Conservation (phyloP, 225 moss, liverwort and hornwort genomes). For the Lunularia cruciata region DNA sequence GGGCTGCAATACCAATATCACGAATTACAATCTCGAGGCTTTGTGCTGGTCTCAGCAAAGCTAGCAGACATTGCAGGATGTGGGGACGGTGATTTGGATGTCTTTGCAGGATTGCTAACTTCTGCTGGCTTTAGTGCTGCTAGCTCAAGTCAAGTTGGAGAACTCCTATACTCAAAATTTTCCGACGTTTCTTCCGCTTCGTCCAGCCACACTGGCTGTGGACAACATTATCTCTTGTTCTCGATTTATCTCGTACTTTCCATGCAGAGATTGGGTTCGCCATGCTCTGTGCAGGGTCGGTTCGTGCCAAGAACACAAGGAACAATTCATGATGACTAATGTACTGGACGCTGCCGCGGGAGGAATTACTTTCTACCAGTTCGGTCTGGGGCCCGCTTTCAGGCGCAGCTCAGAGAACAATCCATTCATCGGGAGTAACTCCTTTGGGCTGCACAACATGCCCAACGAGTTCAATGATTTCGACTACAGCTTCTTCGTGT, state of each 20-base stretch:
- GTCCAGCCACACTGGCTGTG: too few relatives aligned
- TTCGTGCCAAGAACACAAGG: constrained; percentile 87
- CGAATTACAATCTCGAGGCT: too few relatives aligned
- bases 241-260: constrained; percentile 72
- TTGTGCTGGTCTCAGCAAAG: too few relatives aligned
- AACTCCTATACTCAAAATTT: too few relatives aligned
- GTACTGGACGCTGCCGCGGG: constrained; percentile 78
- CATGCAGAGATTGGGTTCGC: constrained; percentile 95
- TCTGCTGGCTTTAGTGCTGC: too few relatives aligned
- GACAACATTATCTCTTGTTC: too few relatives aligned
- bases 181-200: too few relatives aligned
- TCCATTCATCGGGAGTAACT: constrained; percentile 66
- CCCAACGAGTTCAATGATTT: constrained; percentile 17
- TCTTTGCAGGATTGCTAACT: too few relatives aligned
- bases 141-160: too few relatives aligned
- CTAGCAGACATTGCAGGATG: too few relatives aligned
- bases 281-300: constrained; percentile 90
- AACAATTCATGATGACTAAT: constrained; percentile 90
- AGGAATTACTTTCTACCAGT: constrained; percentile 72
- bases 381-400: constrained; percentile 79
- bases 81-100: too few relatives aligned
- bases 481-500: constrained; percentile 46
- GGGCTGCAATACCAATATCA: too few relatives aligned
- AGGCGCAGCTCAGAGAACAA: constrained; percentile 23
- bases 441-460: constrained; percentile 39